These are phyloP conservation scores for Hypomyces perniciosus DNA, from an alignment of 2,329 filamentous ascomycete genomes.

Conservation along the genomic window DNA sequence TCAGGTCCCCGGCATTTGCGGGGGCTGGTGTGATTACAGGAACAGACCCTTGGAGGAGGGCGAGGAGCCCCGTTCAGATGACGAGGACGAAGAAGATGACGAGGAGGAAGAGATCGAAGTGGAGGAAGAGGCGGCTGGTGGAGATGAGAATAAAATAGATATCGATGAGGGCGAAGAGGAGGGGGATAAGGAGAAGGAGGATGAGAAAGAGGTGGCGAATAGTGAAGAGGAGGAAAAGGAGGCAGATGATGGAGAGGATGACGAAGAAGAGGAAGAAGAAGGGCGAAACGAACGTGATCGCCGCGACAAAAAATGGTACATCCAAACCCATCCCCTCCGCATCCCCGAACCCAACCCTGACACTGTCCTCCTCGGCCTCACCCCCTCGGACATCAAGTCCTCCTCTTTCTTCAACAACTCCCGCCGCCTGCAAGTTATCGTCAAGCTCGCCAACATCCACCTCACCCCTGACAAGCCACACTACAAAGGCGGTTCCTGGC, in stretches of 20 bases:
- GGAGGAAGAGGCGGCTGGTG: background rate
- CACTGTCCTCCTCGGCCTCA: conserved; percentile 1
- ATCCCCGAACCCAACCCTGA: conserved; percentile 13
- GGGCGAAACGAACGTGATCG: conserved; percentile 16
- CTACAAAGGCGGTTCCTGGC: background rate
- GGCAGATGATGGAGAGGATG: conserved; percentile 12
- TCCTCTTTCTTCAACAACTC: conserved; percentile 24
- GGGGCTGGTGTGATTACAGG: too few species aligned
- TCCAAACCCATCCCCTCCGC: conserved; percentile 18
- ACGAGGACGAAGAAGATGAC: conserved; percentile 12
- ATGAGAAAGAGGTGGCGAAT: too few species aligned
- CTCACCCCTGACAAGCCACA: conserved; percentile 51
- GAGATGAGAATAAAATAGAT: too few species aligned
- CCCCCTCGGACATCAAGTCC: conserved; percentile 19
- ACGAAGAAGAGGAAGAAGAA: conserved; percentile 14
- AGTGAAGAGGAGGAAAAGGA: background rate
- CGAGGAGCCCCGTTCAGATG: too few species aligned
- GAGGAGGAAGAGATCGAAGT: conserved; percentile 13
- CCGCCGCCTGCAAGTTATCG: conserved; percentile 51
- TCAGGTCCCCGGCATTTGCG: too few species aligned
- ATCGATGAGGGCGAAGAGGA: too few species aligned
- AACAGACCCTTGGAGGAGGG: too few species aligned
- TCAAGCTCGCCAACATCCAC: conserved; percentile 57
- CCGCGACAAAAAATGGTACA: conserved; percentile 26
- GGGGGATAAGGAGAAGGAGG: too few species aligned